A percentile compares a stretch with the other conserved stretches of the same genome.
phyloP scores from a whole-genome alignment of 345 rosid species.

The Linum tenue region DNA sequence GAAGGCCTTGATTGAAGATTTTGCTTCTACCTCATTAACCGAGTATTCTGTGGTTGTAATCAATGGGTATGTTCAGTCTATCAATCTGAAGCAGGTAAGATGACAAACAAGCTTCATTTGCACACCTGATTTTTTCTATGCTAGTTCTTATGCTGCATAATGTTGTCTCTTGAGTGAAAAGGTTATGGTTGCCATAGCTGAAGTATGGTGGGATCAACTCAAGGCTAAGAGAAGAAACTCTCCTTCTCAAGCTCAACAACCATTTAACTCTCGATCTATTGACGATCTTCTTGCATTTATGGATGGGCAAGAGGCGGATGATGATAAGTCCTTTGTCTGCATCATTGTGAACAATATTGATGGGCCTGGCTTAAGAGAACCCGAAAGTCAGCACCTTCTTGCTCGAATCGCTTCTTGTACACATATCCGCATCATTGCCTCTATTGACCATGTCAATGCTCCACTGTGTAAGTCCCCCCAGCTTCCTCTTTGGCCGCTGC shows the following conservation, averaged over 20 bases:
- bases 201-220: slow-evolving; percentile 55
- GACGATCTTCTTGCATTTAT: slow-evolving; percentile 65
- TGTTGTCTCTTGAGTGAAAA: slow-evolving; percentile 3
- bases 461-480: slow-evolving; percentile 52
- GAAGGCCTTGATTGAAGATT: slow-evolving; percentile 67
- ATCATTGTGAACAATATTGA: slow-evolving; percentile 76
- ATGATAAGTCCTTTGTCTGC: slow-evolving; percentile 49
- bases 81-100: slow-evolving; percentile 75
- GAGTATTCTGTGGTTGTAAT: slow-evolving; percentile 69
- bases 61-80: slow-evolving; percentile 81
- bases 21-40: slow-evolving; percentile 63
- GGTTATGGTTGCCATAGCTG: slow-evolving; percentile 57
- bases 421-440: slow-evolving; percentile 61
- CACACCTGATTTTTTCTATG: not conserved
- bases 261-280: slow-evolving; percentile 50
- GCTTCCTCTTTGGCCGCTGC: not conserved
- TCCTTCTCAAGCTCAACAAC: slow-evolving; percentile 41
- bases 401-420: slow-evolving; percentile 77
- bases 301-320: slow-evolving; percentile 37
- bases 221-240: slow-evolving; percentile 36
- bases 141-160: not conserved
- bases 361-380: slow-evolving; percentile 75
- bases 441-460: slow-evolving; percentile 84
- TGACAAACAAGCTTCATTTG: not conserved
- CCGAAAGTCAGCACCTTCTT: slow-evolving; percentile 69